Evolutionary conservation across 2,329 filamentous ascomycete species (phyloP), one percentile per base, ranked within the genome.

Genomic region (Penicillium sp.): DNA sequence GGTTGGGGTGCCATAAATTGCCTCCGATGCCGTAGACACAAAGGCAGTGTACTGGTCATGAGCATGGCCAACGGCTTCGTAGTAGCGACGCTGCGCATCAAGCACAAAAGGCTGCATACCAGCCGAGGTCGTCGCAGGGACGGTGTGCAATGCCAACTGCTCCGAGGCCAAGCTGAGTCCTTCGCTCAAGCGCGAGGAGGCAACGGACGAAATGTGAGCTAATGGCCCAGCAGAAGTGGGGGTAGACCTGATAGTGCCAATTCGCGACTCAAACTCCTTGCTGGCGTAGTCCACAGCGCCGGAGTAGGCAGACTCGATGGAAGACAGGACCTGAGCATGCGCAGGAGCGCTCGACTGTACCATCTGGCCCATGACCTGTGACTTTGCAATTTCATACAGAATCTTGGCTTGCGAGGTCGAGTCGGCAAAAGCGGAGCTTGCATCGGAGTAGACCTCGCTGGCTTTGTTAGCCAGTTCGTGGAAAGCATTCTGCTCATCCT

Each of bases 41-140:
- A 95, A 94, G 52, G 88, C 88, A 5, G 88, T 87, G 73, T 95
- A 95, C 39, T 88, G 86, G 45, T 88, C 90, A 69, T 96, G 89
- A 0, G 92, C 91, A 47, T 91, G 75, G 31, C 91, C 91, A 25
- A 95, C 76, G 11, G 88, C 90, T 63, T 91, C 89, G 67, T 92
- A 93, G 75, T 94, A 94, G 58, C 89, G 79, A 82, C 88, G 71
- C 81, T 86, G 71, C 79, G 85, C 77, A 82, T 84, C 80, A 77
- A 88, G 75, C 78, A 88, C 61, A 74, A 83, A 74, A 71, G 81
- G 74, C 67, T 86, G 64, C 76, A 86, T 64, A 73, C 82, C 79
- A 31, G 79, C 78, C 1, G 88, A 87, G 1, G 88, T 84, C 42
- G 88, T 84, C 14, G 86, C 82, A 20, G 88, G 85, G 42, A 89